Base-by-base conservation (phyloP, 2,329 filamentous ascomycete genomes). In the Pestalotiopsis sp. region DNA sequence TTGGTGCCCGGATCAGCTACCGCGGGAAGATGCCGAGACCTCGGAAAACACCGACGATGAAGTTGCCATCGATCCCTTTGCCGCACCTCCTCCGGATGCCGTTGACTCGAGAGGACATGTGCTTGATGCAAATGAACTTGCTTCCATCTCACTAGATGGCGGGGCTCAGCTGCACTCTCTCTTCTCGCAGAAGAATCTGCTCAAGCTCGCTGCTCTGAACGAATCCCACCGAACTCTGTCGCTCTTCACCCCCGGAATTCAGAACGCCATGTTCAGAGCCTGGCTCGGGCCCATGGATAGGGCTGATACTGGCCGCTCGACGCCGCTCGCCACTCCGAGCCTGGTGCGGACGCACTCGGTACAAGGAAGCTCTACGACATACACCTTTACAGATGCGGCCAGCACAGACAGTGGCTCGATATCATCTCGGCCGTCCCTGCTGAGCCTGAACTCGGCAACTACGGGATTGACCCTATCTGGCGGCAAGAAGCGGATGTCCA, bases 131-230 rank as follows among this genome's bases (percentile, higher is more conserved):
- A 90, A 88, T 64, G 89, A 94, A 71, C 90, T 95, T 67, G 92
- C 93, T 0, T 90, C 91, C 3, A 83, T 97, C 66, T 92, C 92
- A 0, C 84, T 97, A 9, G 93, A 98, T 72, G 90, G 92, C 20
- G 90, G 92, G 3, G 87, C 92, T 6, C 95, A 97, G 77, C 89
- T 92, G 23, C 94, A 97, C 78, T 94, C 94, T 0, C 87, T 97
- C 5, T 98, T 99, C 79, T 98, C 95, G 0, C 94, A 97, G 77
- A 97, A 97, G 86, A 98, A 97, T 75, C 84, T 98, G 49, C 82
- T 97, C 27, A 91, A 93, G 64, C 85, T 99, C 13, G 93, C 92
- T 27, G 89, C 93, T 0, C 84, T 99, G 68, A 94, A 90, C 3
- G 92, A 97, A 76, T 97, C 94, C 2, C 94, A 98, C 75, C 90